Evolutionary conservation across 805 yeast genomes (phyloP), one percentile per base, ranked within the genome.

Genomic region (Starmerella lactis-condensi): DNA sequence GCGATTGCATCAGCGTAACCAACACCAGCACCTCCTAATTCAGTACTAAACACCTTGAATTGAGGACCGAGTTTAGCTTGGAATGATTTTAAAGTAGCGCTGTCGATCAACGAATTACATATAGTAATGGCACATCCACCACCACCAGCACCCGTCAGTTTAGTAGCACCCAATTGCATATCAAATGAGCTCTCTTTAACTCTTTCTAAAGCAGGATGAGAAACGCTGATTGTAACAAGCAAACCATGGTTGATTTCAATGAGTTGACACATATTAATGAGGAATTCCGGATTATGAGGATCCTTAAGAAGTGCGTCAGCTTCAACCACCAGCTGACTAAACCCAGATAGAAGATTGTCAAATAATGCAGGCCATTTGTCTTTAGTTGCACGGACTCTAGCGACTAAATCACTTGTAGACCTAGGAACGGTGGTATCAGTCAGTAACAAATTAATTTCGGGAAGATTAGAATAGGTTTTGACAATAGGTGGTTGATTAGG

Each of bases 71-170:
- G 51, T 22, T 62, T 43, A 13, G 42, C 46, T 11, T 45, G 41
- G 21, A 56, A 46, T 17, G 29, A 14, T 5, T 9, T 11, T 13
- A 15, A 19, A 11, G 19, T 30, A 2, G 42, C 49, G 13, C 52
- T 59, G 1, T 44, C 43, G 1, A 51, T 54, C 2, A 57, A 60
- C 24, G 65, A 69, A 12, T 44, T 42, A 11, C 83, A 60, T 23
- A 89, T 55, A 0, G 96, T 89, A 34, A 89, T 75, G 8, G 96
- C 93, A 60, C 98, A 89, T 2, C 98, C 98, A 30, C 98, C 98
- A 14, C 98, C 98, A 22, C 98, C 98, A 0, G 98, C 98, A 25
- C 98, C 98, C 0, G 98, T 89, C 33, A 89, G 64, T 52, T 89
- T 89, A 0, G 98, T 85, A 35, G 75, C 71, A 6, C 98, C 98